phyloP scores from a whole-genome alignment of 2,329 filamentous ascomycete genomes.

The Huntiella moniliformis region DNA sequence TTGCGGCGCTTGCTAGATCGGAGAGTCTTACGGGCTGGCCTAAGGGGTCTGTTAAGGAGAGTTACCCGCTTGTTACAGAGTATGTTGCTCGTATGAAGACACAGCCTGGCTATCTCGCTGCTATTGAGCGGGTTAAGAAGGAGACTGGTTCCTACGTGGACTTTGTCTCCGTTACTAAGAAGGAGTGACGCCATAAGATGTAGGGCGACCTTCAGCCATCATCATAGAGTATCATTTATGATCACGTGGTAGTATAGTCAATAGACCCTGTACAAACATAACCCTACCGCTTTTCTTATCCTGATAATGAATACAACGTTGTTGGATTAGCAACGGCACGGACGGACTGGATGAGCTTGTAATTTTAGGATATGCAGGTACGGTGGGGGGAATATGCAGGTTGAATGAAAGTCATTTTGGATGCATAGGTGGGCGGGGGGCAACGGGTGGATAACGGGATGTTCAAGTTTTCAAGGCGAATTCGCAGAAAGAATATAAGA shows the following conservation, averaged over 20 bases:
- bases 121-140: constrained; percentile 29
- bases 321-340: too few relatives aligned
- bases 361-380: too few relatives aligned
- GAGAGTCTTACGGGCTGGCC: constrained; percentile 4
- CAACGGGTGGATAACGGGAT: too few relatives aligned
- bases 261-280: not conserved
- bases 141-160: constrained; percentile 24
- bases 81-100: constrained; percentile 6
- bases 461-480: too few relatives aligned
- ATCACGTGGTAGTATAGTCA: not conserved
- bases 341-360: too few relatives aligned
- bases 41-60: constrained; percentile 8
- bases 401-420: too few relatives aligned
- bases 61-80: constrained; percentile 5
- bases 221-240: not conserved
- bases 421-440: too few relatives aligned
- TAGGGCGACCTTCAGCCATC: not conserved
- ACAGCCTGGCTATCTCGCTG: constrained; percentile 29
- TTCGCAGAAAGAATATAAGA: too few relatives aligned
- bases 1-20: constrained; percentile 19
- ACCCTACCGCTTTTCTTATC: too few relatives aligned
- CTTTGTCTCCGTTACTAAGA: not conserved
- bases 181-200: too few relatives aligned
- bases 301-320: too few relatives aligned
- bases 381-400: too few relatives aligned